phyloP scores from a whole-genome alignment of 2,329 filamentous ascomycete genomes.

The Capronia americana region DNA sequence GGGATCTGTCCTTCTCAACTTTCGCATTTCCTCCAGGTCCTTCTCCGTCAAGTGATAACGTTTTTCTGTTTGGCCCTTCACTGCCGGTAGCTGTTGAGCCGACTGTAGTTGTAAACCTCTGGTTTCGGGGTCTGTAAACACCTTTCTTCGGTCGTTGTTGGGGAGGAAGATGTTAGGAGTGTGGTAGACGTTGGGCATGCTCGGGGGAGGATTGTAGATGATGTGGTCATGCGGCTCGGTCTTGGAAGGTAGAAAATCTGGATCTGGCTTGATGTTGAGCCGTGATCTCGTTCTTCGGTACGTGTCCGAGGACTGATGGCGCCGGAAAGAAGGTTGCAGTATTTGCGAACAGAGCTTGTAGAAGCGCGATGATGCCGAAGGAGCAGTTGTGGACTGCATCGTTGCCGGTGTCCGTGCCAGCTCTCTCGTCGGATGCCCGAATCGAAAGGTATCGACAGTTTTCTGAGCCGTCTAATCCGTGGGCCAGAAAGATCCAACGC shows the following conservation, averaged over 20 bases:
- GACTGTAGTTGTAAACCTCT: conserved; percentile 40
- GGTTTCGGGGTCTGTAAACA: conserved; percentile 38
- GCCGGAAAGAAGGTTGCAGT: conserved; percentile 41
- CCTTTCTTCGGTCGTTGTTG: conserved; percentile 53
- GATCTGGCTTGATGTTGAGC: conserved; percentile 60
- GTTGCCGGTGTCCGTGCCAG: neutral
- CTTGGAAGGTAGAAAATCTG: conserved; percentile 53
- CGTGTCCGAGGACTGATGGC: conserved; percentile 56
- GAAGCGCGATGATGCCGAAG: conserved; percentile 36
- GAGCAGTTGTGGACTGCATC: conserved; percentile 33
- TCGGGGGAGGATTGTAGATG: conserved; percentile 71
- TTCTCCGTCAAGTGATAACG: conserved; percentile 65
- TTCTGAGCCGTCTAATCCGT: neutral
- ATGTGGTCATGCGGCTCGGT: conserved; percentile 58
- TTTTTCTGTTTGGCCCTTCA: conserved; percentile 61
- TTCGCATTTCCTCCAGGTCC: conserved; percentile 66
- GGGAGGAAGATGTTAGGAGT: conserved; percentile 71
- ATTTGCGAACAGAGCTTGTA: conserved; percentile 40
- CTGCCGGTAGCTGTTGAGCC: conserved; percentile 47
- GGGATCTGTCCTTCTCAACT: conserved; percentile 62
- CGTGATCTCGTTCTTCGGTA: conserved; percentile 56
- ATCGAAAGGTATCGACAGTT: neutral
- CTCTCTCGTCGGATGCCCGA: neutral
- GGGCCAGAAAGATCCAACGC: neutral
- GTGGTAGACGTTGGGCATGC: conserved; percentile 67